A percentile compares a stretch with the other conserved stretches of the same genome.
Evolutionary conservation across 495 filamentous ascomycete species (phyloP).

Genomic region (Barbatosphaeria neglecta): DNA sequence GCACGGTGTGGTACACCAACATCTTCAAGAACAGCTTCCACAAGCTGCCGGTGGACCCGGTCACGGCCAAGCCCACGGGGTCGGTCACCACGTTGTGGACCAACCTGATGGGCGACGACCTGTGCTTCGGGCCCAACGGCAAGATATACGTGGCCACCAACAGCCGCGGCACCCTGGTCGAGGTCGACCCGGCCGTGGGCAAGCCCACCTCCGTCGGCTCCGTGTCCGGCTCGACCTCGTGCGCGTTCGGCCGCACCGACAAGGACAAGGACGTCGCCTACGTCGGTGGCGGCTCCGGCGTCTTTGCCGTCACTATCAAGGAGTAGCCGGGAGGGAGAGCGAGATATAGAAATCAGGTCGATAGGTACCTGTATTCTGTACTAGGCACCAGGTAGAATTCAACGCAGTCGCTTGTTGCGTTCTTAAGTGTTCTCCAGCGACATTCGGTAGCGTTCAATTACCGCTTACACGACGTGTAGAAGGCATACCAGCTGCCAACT

Average conservation of each 20-base stretch:
- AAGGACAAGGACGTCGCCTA: constrained; percentile 27
- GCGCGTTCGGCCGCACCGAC: constrained; percentile 25
- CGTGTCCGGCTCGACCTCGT: constrained; percentile 22
- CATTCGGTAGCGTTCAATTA: too few relatives aligned
- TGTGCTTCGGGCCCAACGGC: constrained; percentile 27
- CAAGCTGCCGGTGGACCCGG: constrained; percentile 23
- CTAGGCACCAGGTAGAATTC: too few relatives aligned
- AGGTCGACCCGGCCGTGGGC: constrained; percentile 20
- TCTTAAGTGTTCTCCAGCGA: too few relatives aligned
- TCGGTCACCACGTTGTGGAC: constrained; percentile 24
- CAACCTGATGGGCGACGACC: constrained; percentile 28
- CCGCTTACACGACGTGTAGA: too few relatives aligned
- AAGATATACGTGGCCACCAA: constrained; percentile 30
- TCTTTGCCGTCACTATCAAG: constrained; percentile 19
- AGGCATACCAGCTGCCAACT: too few relatives aligned
- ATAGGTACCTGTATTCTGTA: too few relatives aligned
- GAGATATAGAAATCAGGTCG: too few relatives aligned
- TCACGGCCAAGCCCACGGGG: constrained; percentile 23
- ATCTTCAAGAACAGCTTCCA: constrained; percentile 33
- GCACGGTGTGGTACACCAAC: constrained; percentile 31
- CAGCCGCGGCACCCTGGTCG: constrained; percentile 23
- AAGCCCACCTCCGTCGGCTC: constrained; percentile 17
- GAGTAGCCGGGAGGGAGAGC: not conserved
- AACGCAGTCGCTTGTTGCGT: too few relatives aligned
- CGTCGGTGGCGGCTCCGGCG: constrained; percentile 17